Evolutionary conservation across 1,139 yeast species (phyloP), one percentile per base, ranked within the genome.

Genomic region (Yamadazyma spencermartinsiae): DNA sequence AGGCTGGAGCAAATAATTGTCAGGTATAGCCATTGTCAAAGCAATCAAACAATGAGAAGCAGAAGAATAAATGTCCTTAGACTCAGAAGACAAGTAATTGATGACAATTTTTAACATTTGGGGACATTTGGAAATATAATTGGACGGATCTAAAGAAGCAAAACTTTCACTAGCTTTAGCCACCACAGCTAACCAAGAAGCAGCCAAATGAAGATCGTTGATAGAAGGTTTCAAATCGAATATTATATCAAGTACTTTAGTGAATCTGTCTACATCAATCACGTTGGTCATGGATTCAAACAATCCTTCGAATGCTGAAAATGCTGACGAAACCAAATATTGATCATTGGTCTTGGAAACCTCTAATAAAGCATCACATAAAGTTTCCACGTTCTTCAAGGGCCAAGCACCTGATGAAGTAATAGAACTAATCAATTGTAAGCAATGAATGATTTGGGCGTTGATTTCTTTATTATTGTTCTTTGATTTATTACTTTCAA

Each of bases 181-280:
- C 29, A 92, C 77, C 18, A 89, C 96, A 1, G 97, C 96, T 36
- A 89, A 76, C 98, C 98, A 92, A 8, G 96, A 79, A 13, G 95
- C 96, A 12, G 94, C 88, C 50, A 92, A 74, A 59, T 88, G 90
- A 31, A 83, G 72, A 55, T 92, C 98, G 50, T 83, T 85, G 19
- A 78, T 59, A 1, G 95, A 74, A 5, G 98, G 98, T 49, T 82
- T 82, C 55, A 90, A 72, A 44, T 86, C 87, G 51, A 87, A 76
- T 35, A 92, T 80, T 30, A 86, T 76, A 51, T 84, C 80, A 43
- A 89, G 67, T 12, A 87, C 82, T 39, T 69, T 75, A 17, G 74
- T 60, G 49, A 86, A 81, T 52, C 80, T 83, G 29, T 78, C 84
- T 23, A 72, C 61, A 44, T 82, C 84, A 20, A 80, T 74, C 31